Evolutionary conservation across 1,139 yeast species (phyloP), one percentile per base, ranked within the genome.

Genomic region (Candida pseudoviswanathii): DNA sequence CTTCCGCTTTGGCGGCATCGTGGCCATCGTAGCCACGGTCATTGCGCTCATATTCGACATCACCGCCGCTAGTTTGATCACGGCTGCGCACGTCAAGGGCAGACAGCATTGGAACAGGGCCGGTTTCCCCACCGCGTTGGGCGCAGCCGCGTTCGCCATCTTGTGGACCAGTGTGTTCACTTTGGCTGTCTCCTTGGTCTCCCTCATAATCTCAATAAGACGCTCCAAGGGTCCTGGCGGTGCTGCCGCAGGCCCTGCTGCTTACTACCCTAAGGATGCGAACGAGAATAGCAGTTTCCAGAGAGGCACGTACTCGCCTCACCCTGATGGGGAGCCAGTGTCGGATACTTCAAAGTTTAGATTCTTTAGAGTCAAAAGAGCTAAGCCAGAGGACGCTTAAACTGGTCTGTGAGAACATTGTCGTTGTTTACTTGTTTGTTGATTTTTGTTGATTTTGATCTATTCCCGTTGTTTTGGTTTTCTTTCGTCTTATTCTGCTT

Each of bases 71-170:
- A 67, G 81, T 38, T 68, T 86, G 52, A 66, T 80, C 44, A 87
- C 96, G 5, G 87, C 89, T 30, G 81, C 79, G 40, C 85, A 75
- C 63, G 88, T 81, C 29, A 76, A 75, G 64, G 94, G 89, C 36
- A 77, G 81, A 55, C 68, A 78, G 55, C 75, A 75, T 16, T 87
- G 87, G 68, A 70, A 68, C 38, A 60, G 71, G 50, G 73, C 70
- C 36, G 84, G 84, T 41, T 61, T 66, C 46, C 46, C 54, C 22
- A 80, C 94, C 9, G 63, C 59, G 10, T 58, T 89, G 44, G 91
- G 91, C 36, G 75, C 73, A 36, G 79, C 80, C 54, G 69, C 82
- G 66, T 73, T 85, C 64, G 90, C 82, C 11, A 80, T 85, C 53
- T 66, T 82, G 46, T 86, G 94, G 94, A 53, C 58, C 2, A 52